These are phyloP conservation scores for Candida incommunis DNA, from an alignment of 805 yeast genomes.

Conservation along the genomic window DNA sequence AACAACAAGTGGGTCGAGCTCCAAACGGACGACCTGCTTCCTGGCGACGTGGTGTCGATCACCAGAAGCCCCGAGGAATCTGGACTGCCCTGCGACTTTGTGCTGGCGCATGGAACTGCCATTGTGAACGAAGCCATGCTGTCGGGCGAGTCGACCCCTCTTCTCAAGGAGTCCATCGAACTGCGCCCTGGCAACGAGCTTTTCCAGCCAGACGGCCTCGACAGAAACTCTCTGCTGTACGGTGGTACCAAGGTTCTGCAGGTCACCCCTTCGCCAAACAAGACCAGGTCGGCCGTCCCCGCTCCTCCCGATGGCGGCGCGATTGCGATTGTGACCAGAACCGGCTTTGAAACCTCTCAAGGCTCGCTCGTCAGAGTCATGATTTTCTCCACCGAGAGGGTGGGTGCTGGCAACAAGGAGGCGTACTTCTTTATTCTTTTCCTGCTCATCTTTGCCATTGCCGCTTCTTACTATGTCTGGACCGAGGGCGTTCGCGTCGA, in stretches of 20 bases:
- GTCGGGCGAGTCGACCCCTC: constrained; percentile 95
- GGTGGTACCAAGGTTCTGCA: constrained; percentile 97
- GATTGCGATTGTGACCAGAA: constrained; percentile 73
- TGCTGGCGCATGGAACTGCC: constrained; percentile 78
- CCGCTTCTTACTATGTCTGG: constrained; percentile 98
- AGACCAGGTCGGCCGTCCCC: constrained; percentile 25
- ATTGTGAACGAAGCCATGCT: constrained; percentile 98
- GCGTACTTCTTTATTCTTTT: constrained; percentile 86
- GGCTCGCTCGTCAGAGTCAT: constrained; percentile 94
- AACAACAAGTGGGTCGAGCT: constrained; percentile 53
- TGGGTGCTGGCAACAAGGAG: constrained; percentile 90
- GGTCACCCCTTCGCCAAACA: constrained; percentile 52
- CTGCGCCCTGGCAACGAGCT: constrained; percentile 61
- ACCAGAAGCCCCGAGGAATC: constrained; percentile 81
- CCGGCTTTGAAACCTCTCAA: constrained; percentile 98
- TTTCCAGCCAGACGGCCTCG: constrained; percentile 67
- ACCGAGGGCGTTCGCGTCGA: constrained; percentile 94
- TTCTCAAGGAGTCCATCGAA: constrained; percentile 80
- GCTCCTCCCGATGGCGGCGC: constrained; percentile 87
- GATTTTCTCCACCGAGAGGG: constrained; percentile 94
- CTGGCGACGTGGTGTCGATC: constrained; percentile 78
- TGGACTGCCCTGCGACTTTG: constrained; percentile 88
- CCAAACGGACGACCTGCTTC: constrained; percentile 63
- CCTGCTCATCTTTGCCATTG: constrained; percentile 78
- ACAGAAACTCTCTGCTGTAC: constrained; percentile 75